Conservation (phyloP, 2,329 filamentous ascomycete species). For the Aspergillus amoenus region DNA sequence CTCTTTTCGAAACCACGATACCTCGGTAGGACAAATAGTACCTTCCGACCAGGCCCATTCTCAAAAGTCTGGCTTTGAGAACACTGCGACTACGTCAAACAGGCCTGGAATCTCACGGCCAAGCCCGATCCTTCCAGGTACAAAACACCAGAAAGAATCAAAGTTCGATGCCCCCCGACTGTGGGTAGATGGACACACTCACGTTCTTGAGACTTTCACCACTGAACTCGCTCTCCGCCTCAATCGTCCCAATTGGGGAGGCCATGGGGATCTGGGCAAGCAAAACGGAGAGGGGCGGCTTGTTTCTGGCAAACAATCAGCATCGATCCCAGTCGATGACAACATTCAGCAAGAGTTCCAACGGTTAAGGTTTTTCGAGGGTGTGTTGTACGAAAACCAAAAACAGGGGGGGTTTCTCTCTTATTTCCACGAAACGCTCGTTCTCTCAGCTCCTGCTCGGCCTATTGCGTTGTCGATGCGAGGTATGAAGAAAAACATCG, state of each 20-base stretch:
- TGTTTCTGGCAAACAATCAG: not conserved
- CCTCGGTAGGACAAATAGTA: not conserved
- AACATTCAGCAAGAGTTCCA: not conserved
- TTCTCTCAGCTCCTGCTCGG: not conserved
- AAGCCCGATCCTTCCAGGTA: not conserved
- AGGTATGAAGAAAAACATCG: not conserved
- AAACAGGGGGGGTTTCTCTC: not conserved
- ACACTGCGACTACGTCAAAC: not conserved
- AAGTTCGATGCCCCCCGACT: not conserved
- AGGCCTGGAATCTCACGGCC: not conserved
- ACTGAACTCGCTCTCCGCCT: not conserved
- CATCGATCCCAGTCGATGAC: not conserved
- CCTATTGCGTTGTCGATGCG: not conserved
- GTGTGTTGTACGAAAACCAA: not conserved
- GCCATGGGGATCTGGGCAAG: not conserved
- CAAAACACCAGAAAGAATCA: not conserved
- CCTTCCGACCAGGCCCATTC: not conserved
- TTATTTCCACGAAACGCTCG: not conserved
- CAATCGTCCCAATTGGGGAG: not conserved
- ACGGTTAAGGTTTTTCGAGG: not conserved
- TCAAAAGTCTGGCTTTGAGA: not conserved
- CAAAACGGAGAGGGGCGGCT: not conserved
- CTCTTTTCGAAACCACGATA: not conserved
- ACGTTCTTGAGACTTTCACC: not conserved
- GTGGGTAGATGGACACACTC: not conserved